These are phyloP conservation scores for Russula dissimulans DNA, from an alignment of 768 basidiomycete genomes.

Conservation along the genomic window DNA sequence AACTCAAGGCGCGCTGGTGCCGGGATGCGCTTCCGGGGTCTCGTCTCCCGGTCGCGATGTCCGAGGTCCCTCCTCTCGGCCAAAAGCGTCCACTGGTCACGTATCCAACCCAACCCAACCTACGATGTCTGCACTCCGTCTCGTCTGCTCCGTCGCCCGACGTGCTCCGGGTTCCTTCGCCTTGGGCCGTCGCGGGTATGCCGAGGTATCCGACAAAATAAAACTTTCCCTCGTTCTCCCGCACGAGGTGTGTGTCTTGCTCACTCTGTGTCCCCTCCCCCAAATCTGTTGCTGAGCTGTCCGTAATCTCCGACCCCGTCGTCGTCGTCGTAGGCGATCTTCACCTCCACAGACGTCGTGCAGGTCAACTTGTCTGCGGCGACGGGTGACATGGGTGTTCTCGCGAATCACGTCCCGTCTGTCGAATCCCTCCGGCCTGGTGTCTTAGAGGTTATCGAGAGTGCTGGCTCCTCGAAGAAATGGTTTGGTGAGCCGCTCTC, in stretches of 20 bases:
- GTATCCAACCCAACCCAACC: neutral
- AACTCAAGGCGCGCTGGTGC: no score
- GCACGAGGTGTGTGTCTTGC: constrained; percentile 66
- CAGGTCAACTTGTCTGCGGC: constrained; percentile 94
- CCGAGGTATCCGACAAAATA: constrained; percentile 85
- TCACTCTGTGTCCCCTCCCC: neutral
- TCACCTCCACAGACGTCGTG: constrained; percentile 81
- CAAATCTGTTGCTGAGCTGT: constrained; percentile 1
- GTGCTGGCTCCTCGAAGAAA: constrained; percentile 71
- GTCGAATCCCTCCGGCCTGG: constrained; percentile 93
- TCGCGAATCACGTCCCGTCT: constrained; percentile 97
- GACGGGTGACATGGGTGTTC: constrained; percentile 97
- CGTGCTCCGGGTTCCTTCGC: constrained; percentile 44
- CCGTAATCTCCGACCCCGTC: neutral
- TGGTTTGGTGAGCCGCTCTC: constrained; percentile 75
- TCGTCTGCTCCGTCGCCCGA: constrained; percentile 55
- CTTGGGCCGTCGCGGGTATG: constrained; percentile 74
- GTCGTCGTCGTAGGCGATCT: constrained; percentile 59
- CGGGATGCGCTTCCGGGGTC: no score
- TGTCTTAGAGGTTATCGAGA: constrained; percentile 89
- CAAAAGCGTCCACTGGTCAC: neutral
- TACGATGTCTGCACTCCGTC: constrained; percentile 69
- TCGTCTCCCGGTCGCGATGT: neutral
- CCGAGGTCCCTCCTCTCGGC: neutral
- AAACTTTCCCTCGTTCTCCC: constrained; percentile 90